These are phyloP conservation scores for Hansfordia pulvinata DNA, from an alignment of 2,329 filamentous ascomycete species.

Conservation along the genomic window DNA sequence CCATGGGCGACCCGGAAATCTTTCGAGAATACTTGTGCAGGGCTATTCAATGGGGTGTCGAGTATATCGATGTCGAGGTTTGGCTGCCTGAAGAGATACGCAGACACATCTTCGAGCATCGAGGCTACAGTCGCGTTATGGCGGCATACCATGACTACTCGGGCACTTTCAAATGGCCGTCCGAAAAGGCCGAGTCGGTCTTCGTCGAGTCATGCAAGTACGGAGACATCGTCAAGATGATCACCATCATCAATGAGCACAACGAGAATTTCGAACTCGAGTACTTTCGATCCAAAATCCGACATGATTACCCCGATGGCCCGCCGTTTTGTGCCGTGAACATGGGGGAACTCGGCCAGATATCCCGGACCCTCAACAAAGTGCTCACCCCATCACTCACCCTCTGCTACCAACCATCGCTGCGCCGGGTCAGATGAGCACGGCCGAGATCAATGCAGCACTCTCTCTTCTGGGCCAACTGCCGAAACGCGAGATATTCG, in stretches of 20 bases:
- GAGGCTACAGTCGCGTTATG: constrained; percentile 73
- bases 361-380: constrained; percentile 72
- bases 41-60: constrained; percentile 78
- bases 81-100: constrained; percentile 73
- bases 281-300: constrained; percentile 71
- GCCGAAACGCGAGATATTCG: constrained; percentile 68
- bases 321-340: constrained; percentile 74
- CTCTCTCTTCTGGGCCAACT: constrained; percentile 69
- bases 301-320: constrained; percentile 50
- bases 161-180: constrained; percentile 72
- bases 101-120: constrained; percentile 49
- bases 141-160: constrained; percentile 89
- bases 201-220: constrained; percentile 61
- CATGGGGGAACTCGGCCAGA: constrained; percentile 76
- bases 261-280: constrained; percentile 86
- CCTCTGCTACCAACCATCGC: constrained; percentile 73
- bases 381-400: constrained; percentile 85
- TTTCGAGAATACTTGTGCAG: constrained; percentile 72
- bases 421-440: constrained; percentile 73
- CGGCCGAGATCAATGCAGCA: constrained; percentile 72
- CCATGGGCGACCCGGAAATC: constrained; percentile 63
- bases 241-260: constrained; percentile 65
- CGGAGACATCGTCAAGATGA: constrained; percentile 85
- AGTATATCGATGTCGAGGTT: constrained; percentile 81
- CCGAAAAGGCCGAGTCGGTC: constrained; percentile 54